phyloP scores from a whole-genome alignment of 2,329 filamentous ascomycete species.

The Tolypocladium inflatum region DNA sequence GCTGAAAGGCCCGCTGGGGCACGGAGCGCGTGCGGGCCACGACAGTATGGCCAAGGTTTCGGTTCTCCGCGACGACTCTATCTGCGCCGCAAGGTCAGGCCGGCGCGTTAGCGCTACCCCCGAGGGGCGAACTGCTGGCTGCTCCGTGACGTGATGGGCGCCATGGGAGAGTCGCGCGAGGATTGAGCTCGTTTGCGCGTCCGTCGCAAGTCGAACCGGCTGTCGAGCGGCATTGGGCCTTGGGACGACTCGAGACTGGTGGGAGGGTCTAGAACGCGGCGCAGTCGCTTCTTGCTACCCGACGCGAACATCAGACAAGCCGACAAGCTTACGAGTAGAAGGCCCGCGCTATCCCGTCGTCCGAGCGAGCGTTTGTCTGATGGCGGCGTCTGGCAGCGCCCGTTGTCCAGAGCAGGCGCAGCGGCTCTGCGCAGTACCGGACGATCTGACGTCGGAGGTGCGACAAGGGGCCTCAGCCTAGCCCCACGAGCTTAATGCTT shows the following conservation, averaged over 20 bases:
- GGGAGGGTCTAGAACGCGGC: neutral
- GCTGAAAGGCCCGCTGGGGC: neutral
- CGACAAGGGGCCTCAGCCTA: slow-evolving; percentile 1
- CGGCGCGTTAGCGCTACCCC: neutral
- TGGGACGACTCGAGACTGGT: neutral
- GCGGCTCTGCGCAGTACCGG: slow-evolving; percentile 6
- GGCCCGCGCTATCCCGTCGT: neutral
- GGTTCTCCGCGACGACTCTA: neutral
- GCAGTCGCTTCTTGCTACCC: neutral
- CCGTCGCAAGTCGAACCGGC: neutral
- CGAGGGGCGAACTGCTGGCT: neutral
- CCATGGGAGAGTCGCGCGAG: neutral
- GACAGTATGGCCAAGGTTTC: neutral
- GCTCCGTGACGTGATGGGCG: neutral
- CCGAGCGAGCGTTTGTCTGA: neutral
- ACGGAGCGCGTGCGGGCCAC: neutral
- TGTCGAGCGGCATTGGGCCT: neutral
- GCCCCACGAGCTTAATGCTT: slow-evolving; percentile 1
- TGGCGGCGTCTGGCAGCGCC: neutral
- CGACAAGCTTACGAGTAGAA: too few species aligned
- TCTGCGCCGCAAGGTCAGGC: neutral
- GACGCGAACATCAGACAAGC: neutral
- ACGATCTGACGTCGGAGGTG: slow-evolving; percentile 12
- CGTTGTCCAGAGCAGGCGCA: neutral
- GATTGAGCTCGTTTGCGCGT: neutral